Base-by-base conservation (phyloP, 768 basidiomycete genomes). In the Auriscalpium microsporum region DNA sequence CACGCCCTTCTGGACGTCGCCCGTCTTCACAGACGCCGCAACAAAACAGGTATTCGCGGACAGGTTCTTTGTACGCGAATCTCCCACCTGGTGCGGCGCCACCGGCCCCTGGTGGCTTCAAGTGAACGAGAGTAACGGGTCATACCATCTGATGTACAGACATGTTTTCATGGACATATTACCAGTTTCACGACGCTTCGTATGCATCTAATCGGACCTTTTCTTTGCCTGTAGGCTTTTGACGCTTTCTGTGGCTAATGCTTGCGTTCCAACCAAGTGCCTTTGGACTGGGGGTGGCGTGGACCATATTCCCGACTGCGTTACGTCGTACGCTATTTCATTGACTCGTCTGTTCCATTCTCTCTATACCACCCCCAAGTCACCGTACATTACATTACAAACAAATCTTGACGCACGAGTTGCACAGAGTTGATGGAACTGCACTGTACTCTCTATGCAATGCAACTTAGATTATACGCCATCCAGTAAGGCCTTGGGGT, bases 1-100 rank as follows among this genome's bases (percentile, higher is more conserved):
- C 88, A 48, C 74, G 89, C 63, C 81, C 78, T 48, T 65, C 73
- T 9, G 71, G 71, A 40, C 76, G 84, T 61, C 73, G 87, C 46
- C 78, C 84, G 13, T 74, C 79, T 28, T 82, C 86, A 35, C 84
- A 86, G 63, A 71, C 72, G 21, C 75, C 78, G 3, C 73, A 75
- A n/a, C 58, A 63, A 54, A 86, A 87, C 65, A 75, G 88, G 28
- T 90, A 87, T 68, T 90, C 87, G 53, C 78, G 89, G 37, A 69
- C 73, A 23, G 80, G 81, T 21, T 73, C 75, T 35, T 70, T 65
- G 44, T 60, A 58, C 61, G 53, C 56, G 13, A 75, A 61, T 53
- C 75, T 89, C 10, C 89, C 89, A 2, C 86, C 89, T 4, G 88
- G 89, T 45, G 88, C 88, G 28, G 87, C 87, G 33, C 72, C 85